Evolutionary conservation across 257 asterid species (phyloP), one percentile per base, ranked within the genome.

Genomic region (Ajuga chamaepitys): DNA sequence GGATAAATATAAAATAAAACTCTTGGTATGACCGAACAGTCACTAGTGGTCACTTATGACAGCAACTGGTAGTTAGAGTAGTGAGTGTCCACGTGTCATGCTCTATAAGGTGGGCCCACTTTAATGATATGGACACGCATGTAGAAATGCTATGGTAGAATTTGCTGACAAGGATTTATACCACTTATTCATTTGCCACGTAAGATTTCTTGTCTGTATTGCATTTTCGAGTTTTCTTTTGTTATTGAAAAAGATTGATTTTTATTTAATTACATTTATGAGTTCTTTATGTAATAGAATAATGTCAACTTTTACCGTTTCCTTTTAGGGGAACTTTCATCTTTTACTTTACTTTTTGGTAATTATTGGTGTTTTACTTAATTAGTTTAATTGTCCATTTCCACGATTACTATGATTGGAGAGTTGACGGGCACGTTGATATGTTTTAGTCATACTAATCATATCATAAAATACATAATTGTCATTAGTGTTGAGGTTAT

Each of bases 1-100:
- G 30, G 22, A 32, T 28, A 0, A 42, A 57, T 16, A 9, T 54
- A 54, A 45, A 21, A 44, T 21, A 18, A 17, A 51, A 12, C 73
- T 57, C 67, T 57, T 77, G 78, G 70, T 28, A 50, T 20, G 11
- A 3, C 34, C 55, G 66, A 54, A 58, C 50, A 32, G 80, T 44
- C 58, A 26, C 26, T 51, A 13, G 66, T 21, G 47, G 62, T 45
- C 38, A 60, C 60, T 37, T 50, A 18, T 22, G 66, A 57, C 8
- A 18, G 42, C 30, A 68, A 52, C 55, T 26, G 54, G 57, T 34
- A 1, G 40, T 48, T 47, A 21, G 67, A 38, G 8, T 53, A 58
- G 37, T 14, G 42, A 34, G 9, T 0, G 25, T 25, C 67, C 21
- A 62, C 71, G 74, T 61, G 77, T 45, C 62, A 3, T 18, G 40